phyloP scores from a whole-genome alignment of 768 basidiomycete species.

The Kwoniella dejecticola region DNA sequence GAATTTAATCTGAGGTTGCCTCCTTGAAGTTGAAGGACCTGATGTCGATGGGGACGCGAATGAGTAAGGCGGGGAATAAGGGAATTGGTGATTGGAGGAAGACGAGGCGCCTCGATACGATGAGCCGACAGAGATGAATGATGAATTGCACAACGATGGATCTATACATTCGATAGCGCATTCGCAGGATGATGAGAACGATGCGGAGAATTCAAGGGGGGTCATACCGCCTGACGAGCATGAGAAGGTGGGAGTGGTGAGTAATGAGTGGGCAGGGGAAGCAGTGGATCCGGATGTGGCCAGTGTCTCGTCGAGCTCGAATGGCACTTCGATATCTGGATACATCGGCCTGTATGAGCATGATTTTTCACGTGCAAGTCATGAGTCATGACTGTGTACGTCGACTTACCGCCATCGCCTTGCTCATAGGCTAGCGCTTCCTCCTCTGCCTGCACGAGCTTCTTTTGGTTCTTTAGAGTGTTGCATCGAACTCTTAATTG shows the following conservation, averaged over 20 bases:
- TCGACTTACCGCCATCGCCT: neutral
- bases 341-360: neutral
- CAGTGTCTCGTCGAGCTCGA: conserved; percentile 2
- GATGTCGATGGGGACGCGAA: too few relatives aligned
- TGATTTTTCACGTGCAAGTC: neutral
- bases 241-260: conserved; percentile 10
- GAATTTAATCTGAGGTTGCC: too few relatives aligned
- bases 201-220: neutral
- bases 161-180: conserved; percentile 14
- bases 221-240: neutral
- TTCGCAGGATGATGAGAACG: neutral
- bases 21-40: too few relatives aligned
- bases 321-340: conserved; percentile 6
- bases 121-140: conserved; percentile 8
- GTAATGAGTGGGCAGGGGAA: conserved; percentile 10
- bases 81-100: too few relatives aligned
- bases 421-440: neutral
- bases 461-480: neutral
- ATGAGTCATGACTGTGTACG: neutral
- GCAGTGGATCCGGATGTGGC: neutral
- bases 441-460: neutral
- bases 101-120: conserved; percentile 1
- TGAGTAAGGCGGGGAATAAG: too few relatives aligned
- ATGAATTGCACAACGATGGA: conserved; percentile 9
- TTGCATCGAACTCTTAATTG: neutral